Percentiles rank a stretch among this genome's conserved stretches.
phyloP scores from a whole-genome alignment of 2,329 filamentous ascomycete genomes.

The Fusarium nanum region DNA sequence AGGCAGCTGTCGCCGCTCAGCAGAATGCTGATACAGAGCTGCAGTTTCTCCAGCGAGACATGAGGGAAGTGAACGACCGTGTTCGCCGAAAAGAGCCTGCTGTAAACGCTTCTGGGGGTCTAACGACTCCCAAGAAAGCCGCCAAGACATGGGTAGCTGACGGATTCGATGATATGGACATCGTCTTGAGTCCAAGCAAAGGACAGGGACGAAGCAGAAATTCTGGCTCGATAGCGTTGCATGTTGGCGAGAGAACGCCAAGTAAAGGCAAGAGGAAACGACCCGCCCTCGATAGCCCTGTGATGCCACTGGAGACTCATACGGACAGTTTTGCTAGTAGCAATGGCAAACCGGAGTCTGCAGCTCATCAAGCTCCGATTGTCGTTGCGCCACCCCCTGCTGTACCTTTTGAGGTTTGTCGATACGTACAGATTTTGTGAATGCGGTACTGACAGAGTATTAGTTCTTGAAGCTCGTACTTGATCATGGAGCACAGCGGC shows the following conservation, averaged over 20 bases:
- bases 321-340: slow-evolving; percentile 56
- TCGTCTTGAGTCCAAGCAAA: slow-evolving; percentile 65
- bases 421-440: not conserved
- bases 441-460: slow-evolving; percentile 35
- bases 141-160: slow-evolving; percentile 72
- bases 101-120: slow-evolving; percentile 32
- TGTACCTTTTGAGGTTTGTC: slow-evolving; percentile 61
- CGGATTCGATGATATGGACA: slow-evolving; percentile 78
- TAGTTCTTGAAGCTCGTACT: slow-evolving; percentile 73
- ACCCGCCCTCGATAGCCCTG: slow-evolving; percentile 72
- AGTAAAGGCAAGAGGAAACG: slow-evolving; percentile 79
- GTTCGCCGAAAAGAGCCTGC: slow-evolving; percentile 60
- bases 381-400: slow-evolving; percentile 43
- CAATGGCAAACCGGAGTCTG: slow-evolving; percentile 44
- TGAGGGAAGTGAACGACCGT: slow-evolving; percentile 68
- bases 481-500: slow-evolving; percentile 69
- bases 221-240: slow-evolving; percentile 56
- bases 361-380: slow-evolving; percentile 35
- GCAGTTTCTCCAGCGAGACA: slow-evolving; percentile 78
- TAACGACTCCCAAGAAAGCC: slow-evolving; percentile 70
- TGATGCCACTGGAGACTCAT: slow-evolving; percentile 68
- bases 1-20: slow-evolving; percentile 72
- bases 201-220: slow-evolving; percentile 56
- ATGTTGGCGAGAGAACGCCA: slow-evolving; percentile 67
- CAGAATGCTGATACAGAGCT: slow-evolving; percentile 75